Evolutionary conservation across 306 rosid genomes (phyloP).

Genomic region (Vigna mungo): DNA sequence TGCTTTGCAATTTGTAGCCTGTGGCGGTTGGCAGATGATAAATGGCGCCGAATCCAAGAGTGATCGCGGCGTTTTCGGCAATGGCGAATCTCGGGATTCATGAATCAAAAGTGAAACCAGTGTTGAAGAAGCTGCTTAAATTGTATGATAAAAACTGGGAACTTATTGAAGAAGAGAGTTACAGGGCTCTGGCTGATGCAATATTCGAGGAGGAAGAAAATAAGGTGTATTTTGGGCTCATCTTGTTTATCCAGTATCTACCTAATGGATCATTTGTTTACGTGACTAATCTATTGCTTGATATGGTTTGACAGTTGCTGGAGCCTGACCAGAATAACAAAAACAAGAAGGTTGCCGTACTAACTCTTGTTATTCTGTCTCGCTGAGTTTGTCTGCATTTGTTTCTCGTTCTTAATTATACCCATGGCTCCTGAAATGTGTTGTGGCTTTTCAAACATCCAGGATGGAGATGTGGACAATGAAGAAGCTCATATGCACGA

Average conservation of each 20-base stretch:
- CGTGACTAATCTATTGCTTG: conserved; percentile 26
- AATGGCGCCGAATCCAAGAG: conserved; percentile 82
- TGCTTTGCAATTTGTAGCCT: conserved; percentile 39
- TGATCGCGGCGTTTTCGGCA: conserved; percentile 68
- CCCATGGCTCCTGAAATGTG: conserved; percentile 43
- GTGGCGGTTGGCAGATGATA: conserved; percentile 41
- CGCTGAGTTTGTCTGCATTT: conserved; percentile 29
- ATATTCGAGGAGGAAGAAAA: conserved; percentile 81
- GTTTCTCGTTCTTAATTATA: conserved; percentile 3
- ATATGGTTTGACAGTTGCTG: conserved; percentile 50
- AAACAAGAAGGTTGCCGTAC: conserved; percentile 45
- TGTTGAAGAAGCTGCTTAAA: conserved; percentile 70
- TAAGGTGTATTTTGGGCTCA: conserved; percentile 49
- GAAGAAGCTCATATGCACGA: conserved; percentile 55
- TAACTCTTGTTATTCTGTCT: conserved; percentile 24
- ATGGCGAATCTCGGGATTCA: conserved; percentile 74
- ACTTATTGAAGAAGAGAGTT: conserved; percentile 90
- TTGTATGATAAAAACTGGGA: conserved; percentile 87
- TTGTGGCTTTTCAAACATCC: conserved; percentile 41
- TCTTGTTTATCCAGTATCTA: background rate
- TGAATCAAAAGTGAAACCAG: conserved; percentile 76
- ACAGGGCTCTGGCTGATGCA: conserved; percentile 86
- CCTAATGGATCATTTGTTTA: background rate
- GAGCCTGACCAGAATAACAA: conserved; percentile 46
- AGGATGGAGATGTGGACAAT: conserved; percentile 53